Percentiles rank a stretch among this genome's conserved stretches.
phyloP scores from a whole-genome alignment of 441 rosid genomes.

The Corymbia citriodora region DNA sequence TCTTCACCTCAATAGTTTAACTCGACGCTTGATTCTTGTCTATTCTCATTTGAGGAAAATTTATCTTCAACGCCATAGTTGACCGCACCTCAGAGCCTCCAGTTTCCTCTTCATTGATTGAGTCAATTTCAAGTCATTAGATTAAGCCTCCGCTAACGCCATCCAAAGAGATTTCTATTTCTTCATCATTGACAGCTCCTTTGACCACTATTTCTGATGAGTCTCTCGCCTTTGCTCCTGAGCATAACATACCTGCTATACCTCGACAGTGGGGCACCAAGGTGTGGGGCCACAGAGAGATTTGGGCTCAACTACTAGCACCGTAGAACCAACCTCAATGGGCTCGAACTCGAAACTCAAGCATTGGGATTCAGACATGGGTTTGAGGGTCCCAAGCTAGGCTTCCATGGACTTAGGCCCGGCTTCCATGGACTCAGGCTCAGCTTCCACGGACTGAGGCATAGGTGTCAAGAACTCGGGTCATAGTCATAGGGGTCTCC shows the following conservation, averaged over 20 bases:
- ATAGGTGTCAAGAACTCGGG: not conserved
- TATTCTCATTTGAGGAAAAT: not conserved
- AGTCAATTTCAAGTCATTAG: not conserved
- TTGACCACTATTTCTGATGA: fast-evolving
- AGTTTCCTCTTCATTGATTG: not conserved
- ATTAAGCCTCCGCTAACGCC: not conserved
- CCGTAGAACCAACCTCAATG: too few relatives aligned
- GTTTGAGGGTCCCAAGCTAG: not conserved
- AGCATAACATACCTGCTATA: not conserved
- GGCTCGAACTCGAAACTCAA: too few relatives aligned
- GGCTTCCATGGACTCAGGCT: not conserved
- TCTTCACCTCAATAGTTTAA: not conserved
- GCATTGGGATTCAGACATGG: not conserved
- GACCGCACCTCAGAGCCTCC: not conserved
- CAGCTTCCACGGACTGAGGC: not conserved
- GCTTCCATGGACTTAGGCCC: not conserved
- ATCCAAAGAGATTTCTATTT: not conserved
- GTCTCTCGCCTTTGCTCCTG: not conserved
- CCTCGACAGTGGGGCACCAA: not conserved
- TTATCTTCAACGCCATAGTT: not conserved
- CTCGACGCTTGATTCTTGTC: fast-evolving
- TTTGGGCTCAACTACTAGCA: too few relatives aligned
- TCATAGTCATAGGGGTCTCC: not conserved
- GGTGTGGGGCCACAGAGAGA: not conserved
- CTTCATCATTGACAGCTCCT: not conserved